These are phyloP conservation scores for Bipolaris gigantea DNA, from an alignment of 2,329 filamentous ascomycete species.

Conservation along the genomic window DNA sequence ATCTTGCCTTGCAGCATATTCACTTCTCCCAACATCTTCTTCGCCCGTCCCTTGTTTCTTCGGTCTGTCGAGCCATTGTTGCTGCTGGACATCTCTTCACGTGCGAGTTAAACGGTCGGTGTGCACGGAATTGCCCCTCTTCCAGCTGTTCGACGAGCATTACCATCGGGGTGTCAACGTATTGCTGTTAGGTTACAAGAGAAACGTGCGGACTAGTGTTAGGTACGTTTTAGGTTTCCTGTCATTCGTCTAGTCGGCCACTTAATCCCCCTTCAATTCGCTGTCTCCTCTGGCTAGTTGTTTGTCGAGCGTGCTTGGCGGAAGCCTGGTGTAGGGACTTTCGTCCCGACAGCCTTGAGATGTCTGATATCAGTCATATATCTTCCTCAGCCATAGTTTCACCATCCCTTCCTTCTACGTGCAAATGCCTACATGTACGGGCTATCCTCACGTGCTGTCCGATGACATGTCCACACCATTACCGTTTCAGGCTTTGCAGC, in stretches of 20 bases:
- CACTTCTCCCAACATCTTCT: constrained; percentile 23
- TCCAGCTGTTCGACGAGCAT: not conserved
- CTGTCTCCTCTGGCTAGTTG: not conserved
- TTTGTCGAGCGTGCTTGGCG: not conserved
- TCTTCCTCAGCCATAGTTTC: not conserved
- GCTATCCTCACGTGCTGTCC: no score
- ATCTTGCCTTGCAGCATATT: constrained; percentile 21
- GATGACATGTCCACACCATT: no score
- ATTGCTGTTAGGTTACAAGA: not conserved
- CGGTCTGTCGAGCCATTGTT: not conserved
- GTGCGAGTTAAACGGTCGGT: not conserved
- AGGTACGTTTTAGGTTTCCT: constrained; percentile 2
- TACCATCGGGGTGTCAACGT: not conserved
- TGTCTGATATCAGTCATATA: no score
- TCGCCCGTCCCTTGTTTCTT: constrained; percentile 11
- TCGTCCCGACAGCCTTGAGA: no score
- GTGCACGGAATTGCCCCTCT: constrained; percentile 8
- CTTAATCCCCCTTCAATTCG: not conserved
- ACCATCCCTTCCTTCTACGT: not conserved
- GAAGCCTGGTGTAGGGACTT: no score
- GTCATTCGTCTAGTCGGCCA: not conserved
- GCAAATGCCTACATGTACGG: not conserved
- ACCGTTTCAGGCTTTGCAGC: constrained; percentile 1
- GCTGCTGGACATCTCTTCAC: constrained; percentile 3
- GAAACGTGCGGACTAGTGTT: not conserved